Conservation (phyloP, 805 yeast species). For the Wickerhamiella qilinensis region DNA sequence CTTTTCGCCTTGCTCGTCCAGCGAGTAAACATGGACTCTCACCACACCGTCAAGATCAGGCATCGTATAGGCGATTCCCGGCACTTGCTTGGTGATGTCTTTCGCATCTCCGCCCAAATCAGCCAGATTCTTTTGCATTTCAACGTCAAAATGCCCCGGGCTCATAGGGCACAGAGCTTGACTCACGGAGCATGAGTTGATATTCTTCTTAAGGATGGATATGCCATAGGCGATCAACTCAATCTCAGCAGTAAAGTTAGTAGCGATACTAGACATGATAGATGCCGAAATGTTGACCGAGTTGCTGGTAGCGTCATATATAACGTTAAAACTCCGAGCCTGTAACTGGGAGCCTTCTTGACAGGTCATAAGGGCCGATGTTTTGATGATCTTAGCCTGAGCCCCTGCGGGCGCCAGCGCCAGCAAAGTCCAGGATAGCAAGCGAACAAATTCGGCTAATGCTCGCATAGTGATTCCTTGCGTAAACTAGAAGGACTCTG, state of each 20-base stretch:
- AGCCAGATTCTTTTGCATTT: slow-evolving; percentile 18
- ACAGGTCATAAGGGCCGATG: slow-evolving; percentile 73
- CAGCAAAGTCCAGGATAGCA: neutral
- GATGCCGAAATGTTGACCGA: slow-evolving; percentile 51
- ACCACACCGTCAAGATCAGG: slow-evolving; percentile 94
- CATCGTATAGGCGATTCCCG: slow-evolving; percentile 71
- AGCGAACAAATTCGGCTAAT: no score
- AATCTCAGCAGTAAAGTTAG: slow-evolving; percentile 49
- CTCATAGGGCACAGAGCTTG: slow-evolving; percentile 64
- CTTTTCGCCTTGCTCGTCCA: slow-evolving; percentile 24
- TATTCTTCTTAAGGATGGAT: slow-evolving; percentile 34
- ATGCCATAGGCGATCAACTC: slow-evolving; percentile 71
- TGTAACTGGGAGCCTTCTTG: slow-evolving; percentile 80
- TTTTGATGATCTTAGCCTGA: slow-evolving; percentile 22
- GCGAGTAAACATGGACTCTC: slow-evolving; percentile 45
- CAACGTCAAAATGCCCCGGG: slow-evolving; percentile 72
- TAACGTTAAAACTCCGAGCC: slow-evolving; percentile 67
- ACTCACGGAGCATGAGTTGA: slow-evolving; percentile 49
- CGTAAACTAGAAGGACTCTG: no score
- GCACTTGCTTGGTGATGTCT: slow-evolving; percentile 38
- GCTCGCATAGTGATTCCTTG: no score
- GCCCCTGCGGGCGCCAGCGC: slow-evolving; percentile 4
- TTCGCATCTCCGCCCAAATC: slow-evolving; percentile 27
- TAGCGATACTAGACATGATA: slow-evolving; percentile 65
- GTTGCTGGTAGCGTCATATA: slow-evolving; percentile 47